These are phyloP conservation scores for Cyclanthera cordifolia DNA, from an alignment of 306 rosid species.

Conservation along the genomic window DNA sequence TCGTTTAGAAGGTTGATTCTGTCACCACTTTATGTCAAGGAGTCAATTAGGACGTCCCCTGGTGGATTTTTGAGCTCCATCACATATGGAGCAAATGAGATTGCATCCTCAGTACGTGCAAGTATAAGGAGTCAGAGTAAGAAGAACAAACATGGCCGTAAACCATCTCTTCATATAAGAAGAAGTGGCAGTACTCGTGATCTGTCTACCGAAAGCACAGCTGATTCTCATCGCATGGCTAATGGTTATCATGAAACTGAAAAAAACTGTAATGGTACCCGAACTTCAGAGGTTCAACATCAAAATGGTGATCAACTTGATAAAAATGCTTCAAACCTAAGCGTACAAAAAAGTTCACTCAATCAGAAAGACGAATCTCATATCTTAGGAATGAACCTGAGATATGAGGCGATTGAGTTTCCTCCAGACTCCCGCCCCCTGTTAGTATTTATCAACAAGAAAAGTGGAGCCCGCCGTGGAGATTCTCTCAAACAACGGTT, in stretches of 20 bases:
- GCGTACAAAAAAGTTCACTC: constrained; percentile 38
- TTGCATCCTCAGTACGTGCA: constrained; percentile 88
- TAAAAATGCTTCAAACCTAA: constrained; percentile 41
- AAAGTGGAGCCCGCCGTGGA: constrained; percentile 99
- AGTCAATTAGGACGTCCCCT: constrained; percentile 37
- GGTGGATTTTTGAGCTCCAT: constrained; percentile 79
- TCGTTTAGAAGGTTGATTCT: constrained; percentile 72
- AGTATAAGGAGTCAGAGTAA: constrained; percentile 77
- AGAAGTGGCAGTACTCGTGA: constrained; percentile 49
- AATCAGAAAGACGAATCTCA: constrained; percentile 61
- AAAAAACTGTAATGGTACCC: constrained; percentile 35
- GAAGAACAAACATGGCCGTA: constrained; percentile 65
- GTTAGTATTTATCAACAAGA: constrained; percentile 87
- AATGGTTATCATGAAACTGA: constrained; percentile 55
- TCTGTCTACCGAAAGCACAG: constrained; percentile 56
- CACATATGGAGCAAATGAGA: constrained; percentile 94
- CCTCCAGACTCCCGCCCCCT: constrained; percentile 87
- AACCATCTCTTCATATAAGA: constrained; percentile 43
- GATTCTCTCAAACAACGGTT: constrained; percentile 72
- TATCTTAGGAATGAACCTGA: constrained; percentile 44
- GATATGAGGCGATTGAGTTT: constrained; percentile 62
- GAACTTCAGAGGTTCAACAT: constrained; percentile 37
- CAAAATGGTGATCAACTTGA: constrained; percentile 47
- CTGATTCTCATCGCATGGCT: constrained; percentile 35
- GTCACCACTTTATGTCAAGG: constrained; percentile 72